These are phyloP conservation scores for Cryptosporidium ryanae DNA, from an alignment of 169 alveolate genomes.

Conservation along the genomic window DNA sequence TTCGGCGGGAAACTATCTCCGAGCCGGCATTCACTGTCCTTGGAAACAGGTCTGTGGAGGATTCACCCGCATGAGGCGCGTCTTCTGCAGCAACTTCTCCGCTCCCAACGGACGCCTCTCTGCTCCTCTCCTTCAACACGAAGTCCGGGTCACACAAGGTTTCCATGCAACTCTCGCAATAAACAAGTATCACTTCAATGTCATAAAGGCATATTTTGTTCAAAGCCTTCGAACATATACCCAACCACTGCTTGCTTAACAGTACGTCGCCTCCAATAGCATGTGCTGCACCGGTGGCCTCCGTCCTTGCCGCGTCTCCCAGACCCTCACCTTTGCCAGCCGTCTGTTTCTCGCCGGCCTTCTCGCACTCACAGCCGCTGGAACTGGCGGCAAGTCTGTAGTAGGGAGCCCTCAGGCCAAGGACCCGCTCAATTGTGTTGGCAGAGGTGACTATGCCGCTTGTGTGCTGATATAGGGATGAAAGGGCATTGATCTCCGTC, in stretches of 20 bases:
- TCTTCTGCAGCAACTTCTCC: too few relatives aligned
- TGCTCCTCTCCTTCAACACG: background rate
- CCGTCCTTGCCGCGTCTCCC: too few relatives aligned
- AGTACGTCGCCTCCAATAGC: background rate
- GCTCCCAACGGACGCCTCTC: too few relatives aligned
- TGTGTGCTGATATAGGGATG: slow-evolving; percentile 66
- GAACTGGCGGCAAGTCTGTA: slow-evolving; percentile 30
- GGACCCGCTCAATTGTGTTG: slow-evolving; percentile 45
- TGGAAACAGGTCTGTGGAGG: background rate
- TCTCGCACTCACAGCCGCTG: too few relatives aligned
- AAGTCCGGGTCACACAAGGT: slow-evolving; percentile 37
- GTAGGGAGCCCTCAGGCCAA: slow-evolving; percentile 68
- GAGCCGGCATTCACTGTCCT: slow-evolving; percentile 42
- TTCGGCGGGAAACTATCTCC: slow-evolving; percentile 16
- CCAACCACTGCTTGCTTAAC: slow-evolving; percentile 40
- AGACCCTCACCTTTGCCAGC: too few relatives aligned
- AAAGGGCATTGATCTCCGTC: slow-evolving; percentile 60
- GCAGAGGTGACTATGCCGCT: slow-evolving; percentile 43
- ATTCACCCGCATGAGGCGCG: background rate
- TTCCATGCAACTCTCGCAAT: slow-evolving; percentile 42
- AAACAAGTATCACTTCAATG: slow-evolving; percentile 17
- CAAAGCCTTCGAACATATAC: slow-evolving; percentile 38
- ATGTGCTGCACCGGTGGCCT: background rate
- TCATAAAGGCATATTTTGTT: slow-evolving; percentile 43
- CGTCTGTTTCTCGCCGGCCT: too few relatives aligned